These are phyloP conservation scores for Stromatinia cepivora DNA, from an alignment of 2,329 filamentous ascomycete species.

Conservation along the genomic window DNA sequence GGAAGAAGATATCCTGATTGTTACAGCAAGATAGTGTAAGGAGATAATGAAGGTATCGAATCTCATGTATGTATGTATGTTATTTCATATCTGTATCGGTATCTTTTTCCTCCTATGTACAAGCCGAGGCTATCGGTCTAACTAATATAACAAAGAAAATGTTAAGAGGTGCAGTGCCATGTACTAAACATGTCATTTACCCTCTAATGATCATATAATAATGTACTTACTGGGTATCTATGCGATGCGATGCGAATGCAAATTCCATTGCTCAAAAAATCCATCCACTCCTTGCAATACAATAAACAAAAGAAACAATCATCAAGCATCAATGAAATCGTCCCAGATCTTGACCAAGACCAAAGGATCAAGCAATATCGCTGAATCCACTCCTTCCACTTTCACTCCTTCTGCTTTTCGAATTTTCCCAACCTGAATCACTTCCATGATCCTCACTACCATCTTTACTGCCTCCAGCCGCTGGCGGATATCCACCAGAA, in stretches of 20 bases:
- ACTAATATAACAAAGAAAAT: background rate
- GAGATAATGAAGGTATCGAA: background rate
- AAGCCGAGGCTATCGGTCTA: background rate
- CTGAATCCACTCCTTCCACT: slow-evolving; percentile 21
- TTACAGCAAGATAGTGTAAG: no score
- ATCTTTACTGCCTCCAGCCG: background rate
- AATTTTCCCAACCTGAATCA: slow-evolving; percentile 18
- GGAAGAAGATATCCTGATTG: background rate
- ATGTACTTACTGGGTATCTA: slow-evolving; percentile 10
- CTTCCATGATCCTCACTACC: slow-evolving; percentile 11
- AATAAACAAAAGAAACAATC: slow-evolving; percentile 13
- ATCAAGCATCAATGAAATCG: slow-evolving; percentile 10
- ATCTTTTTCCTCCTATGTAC: background rate
- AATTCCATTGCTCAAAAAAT: background rate
- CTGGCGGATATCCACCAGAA: background rate
- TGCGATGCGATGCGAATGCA: background rate
- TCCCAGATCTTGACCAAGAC: slow-evolving; percentile 1
- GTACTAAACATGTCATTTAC: background rate
- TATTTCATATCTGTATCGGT: background rate
- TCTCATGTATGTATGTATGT: background rate
- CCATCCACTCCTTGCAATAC: slow-evolving; percentile 17
- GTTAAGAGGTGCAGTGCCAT: background rate
- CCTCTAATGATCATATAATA: slow-evolving; percentile 1
- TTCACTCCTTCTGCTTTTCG: slow-evolving; percentile 3
- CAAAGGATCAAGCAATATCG: slow-evolving; percentile 3